Evolutionary conservation across 176 grass and related monocot species (phyloP).

Genomic region (Hordeum marinum): DNA sequence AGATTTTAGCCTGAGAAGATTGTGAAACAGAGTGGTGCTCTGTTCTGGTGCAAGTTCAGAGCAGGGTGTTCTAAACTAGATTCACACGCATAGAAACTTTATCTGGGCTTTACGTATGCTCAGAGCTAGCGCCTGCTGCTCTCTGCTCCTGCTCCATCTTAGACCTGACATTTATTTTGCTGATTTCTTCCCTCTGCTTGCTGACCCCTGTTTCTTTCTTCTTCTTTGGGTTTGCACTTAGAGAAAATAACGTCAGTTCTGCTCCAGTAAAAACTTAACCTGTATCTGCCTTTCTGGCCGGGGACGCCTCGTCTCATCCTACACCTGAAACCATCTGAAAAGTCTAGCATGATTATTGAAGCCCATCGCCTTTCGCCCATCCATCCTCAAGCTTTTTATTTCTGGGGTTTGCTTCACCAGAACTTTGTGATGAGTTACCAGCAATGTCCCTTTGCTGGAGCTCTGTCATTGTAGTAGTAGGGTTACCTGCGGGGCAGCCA

Average conservation of each 20-base stretch:
- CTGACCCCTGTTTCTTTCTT: not conserved
- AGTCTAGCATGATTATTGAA: slow-evolving; percentile 18
- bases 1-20: slow-evolving; percentile 24
- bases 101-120: slow-evolving; percentile 12
- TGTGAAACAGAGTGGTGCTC: not conserved
- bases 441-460: slow-evolving; percentile 18
- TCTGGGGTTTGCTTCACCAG: not conserved
- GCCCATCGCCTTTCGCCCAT: slow-evolving; percentile 29
- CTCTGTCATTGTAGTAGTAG: slow-evolving; percentile 11
- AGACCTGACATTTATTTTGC: slow-evolving; percentile 25
- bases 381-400: slow-evolving; percentile 11
- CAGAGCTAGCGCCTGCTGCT: slow-evolving; percentile 24
- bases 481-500: slow-evolving; percentile 4
- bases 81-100: not conserved
- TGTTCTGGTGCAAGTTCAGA: slow-evolving; percentile 14
- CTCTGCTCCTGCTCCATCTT: slow-evolving; percentile 7
- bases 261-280: not conserved
- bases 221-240: not conserved
- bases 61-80: slow-evolving; percentile 9
- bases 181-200: not conserved
- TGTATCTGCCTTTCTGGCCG: slow-evolving; percentile 23
- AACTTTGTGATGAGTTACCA: slow-evolving; percentile 26
- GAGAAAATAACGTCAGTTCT: slow-evolving; percentile 19
- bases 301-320: slow-evolving; percentile 27
- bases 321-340: slow-evolving; percentile 37